These are phyloP conservation scores for Datura wrightii DNA, from an alignment of 257 asterid species.

Conservation along the genomic window DNA sequence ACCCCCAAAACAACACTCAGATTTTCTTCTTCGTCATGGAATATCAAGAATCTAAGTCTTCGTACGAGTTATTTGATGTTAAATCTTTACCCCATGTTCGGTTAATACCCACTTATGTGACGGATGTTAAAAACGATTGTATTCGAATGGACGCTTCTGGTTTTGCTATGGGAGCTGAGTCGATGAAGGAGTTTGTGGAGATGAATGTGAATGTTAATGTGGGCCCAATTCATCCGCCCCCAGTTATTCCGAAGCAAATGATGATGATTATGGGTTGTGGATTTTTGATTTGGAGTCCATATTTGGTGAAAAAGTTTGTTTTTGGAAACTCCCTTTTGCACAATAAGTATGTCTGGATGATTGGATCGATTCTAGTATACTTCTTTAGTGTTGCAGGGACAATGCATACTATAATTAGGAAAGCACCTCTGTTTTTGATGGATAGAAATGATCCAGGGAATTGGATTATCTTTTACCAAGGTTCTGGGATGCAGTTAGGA, in stretches of 20 bases:
- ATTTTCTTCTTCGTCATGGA: constrained; percentile 77
- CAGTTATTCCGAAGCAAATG: constrained; percentile 65
- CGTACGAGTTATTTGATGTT: constrained; percentile 65
- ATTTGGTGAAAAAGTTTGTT: constrained; percentile 60
- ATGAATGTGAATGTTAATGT: constrained; percentile 49
- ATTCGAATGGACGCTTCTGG: constrained; percentile 77
- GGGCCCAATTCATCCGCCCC: constrained; percentile 73
- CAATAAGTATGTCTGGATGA: constrained; percentile 78
- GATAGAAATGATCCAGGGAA: constrained; percentile 79
- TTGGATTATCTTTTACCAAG: constrained; percentile 79
- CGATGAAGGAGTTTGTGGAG: constrained; percentile 85
- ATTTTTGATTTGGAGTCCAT: constrained; percentile 61
- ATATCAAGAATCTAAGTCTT: constrained; percentile 69
- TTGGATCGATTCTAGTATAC: constrained; percentile 80
- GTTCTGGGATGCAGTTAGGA: constrained; percentile 93
- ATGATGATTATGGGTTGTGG: constrained; percentile 47
- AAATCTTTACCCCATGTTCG: constrained; percentile 85
- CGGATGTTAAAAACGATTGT: constrained; percentile 58
- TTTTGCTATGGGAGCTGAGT: constrained; percentile 69
- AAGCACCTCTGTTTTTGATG: constrained; percentile 79
- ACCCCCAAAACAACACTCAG: constrained; percentile 47
- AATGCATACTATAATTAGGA: constrained; percentile 89
- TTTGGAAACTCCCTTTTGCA: constrained; percentile 69
- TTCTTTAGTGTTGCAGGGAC: constrained; percentile 95
- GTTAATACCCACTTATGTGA: constrained; percentile 64